phyloP scores from a whole-genome alignment of 768 basidiomycete genomes.

The Paxillus involutus region DNA sequence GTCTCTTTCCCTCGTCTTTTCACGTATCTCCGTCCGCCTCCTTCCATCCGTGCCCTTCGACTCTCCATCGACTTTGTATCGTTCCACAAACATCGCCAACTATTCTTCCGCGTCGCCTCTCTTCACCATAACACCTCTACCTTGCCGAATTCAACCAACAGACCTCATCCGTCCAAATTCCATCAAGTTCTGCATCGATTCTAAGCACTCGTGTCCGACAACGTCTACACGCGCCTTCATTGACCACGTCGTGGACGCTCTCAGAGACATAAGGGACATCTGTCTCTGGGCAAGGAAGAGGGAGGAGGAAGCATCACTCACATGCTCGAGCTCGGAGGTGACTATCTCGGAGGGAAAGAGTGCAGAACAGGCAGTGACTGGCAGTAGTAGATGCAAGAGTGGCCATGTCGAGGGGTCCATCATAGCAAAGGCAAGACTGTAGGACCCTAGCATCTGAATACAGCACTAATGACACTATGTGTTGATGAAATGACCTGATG shows the following conservation, averaged over 20 bases:
- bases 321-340: background rate
- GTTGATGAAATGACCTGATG: no score
- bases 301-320: slow-evolving; percentile 5
- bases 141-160: slow-evolving; percentile 27
- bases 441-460: background rate
- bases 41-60: background rate
- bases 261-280: slow-evolving; percentile 67
- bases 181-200: slow-evolving; percentile 93
- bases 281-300: slow-evolving; percentile 31
- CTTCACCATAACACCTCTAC: slow-evolving; percentile 16
- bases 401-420: slow-evolving; percentile 1
- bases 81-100: background rate
- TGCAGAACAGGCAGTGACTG: background rate
- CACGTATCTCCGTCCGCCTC: no score
- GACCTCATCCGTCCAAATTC: slow-evolving; percentile 78
- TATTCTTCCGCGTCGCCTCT: background rate
- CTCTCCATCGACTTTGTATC: background rate
- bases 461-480: no score
- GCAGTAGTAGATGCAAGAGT: background rate
- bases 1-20: no score
- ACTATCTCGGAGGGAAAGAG: background rate
- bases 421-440: slow-evolving; percentile 18
- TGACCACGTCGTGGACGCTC: slow-evolving; percentile 53
- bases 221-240: slow-evolving; percentile 78
- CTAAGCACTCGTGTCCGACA: slow-evolving; percentile 65